These are phyloP conservation scores for Cnidoscolus chayamansa DNA, from an alignment of 441 rosid genomes.

Conservation along the genomic window DNA sequence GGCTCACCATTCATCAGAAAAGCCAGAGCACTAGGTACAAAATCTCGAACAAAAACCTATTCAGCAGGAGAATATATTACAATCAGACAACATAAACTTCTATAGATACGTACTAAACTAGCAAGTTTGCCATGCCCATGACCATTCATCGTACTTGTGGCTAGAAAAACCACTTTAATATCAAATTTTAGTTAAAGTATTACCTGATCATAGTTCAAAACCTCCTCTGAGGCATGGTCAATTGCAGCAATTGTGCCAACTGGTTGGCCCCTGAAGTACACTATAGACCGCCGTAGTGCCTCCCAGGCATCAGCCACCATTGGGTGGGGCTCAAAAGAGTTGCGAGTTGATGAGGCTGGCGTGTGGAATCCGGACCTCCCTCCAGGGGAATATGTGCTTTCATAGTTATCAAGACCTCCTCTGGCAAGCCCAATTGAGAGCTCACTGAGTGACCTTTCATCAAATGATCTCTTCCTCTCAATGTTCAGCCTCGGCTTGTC, in stretches of 20 bases:
- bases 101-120: not conserved
- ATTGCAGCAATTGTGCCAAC: constrained; percentile 88
- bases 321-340: constrained; percentile 83
- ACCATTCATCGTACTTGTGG: not conserved
- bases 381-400: constrained; percentile 62
- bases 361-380: constrained; percentile 73
- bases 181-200: not conserved
- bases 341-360: constrained; percentile 64
- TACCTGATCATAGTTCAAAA: constrained; percentile 84
- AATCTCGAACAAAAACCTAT: constrained; percentile 88
- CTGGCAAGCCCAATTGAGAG: constrained; percentile 54
- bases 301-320: constrained; percentile 98
- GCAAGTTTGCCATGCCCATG: not conserved
- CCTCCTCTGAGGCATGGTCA: constrained; percentile 85
- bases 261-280: constrained; percentile 67
- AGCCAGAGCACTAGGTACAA: constrained; percentile 90
- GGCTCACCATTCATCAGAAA: constrained; percentile 96
- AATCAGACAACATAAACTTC: constrained; percentile 2
- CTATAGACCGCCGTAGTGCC: constrained; percentile 64
- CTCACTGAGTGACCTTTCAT: constrained; percentile 77
- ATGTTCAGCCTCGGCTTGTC: constrained; percentile 75
- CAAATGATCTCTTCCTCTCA: constrained; percentile 81
- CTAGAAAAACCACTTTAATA: not conserved
- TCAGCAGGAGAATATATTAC: not conserved
- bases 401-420: constrained; percentile 42